Evolutionary conservation across 768 basidiomycete genomes (phyloP).

Genomic region (Lanmaoa rubissima): DNA sequence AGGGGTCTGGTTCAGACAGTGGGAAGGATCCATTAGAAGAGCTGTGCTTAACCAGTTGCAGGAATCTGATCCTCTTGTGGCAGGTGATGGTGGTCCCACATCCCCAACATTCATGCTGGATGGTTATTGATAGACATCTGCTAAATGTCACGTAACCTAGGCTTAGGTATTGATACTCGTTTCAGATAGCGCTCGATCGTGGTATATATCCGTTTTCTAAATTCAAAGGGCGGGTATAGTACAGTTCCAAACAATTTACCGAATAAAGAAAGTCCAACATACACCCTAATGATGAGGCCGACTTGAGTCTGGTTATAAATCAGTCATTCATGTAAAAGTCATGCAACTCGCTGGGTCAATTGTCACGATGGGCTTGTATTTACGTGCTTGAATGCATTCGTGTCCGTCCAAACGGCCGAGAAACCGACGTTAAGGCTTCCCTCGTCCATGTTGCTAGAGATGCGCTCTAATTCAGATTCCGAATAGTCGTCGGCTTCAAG

Average conservation of each 20-base stretch:
- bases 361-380: conserved; percentile 12
- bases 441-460: conserved; percentile 9
- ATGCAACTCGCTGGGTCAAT: not conserved
- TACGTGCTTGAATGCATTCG: conserved; percentile 16
- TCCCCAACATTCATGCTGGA: conserved; percentile 24
- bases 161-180: not conserved
- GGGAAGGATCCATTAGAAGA: conserved; percentile 67
- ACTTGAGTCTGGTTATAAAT: not conserved
- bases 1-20: conserved; percentile 75
- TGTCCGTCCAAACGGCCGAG: conserved; percentile 32
- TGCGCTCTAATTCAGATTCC: conserved; percentile 36
- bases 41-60: conserved; percentile 51
- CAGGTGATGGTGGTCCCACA: conserved; percentile 22
- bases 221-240: conserved; percentile 5
- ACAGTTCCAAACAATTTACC: conserved; percentile 14
- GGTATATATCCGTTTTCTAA: conserved; percentile 4
- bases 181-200: not conserved
- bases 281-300: not conserved
- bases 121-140: conserved; percentile 15
- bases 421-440: conserved; percentile 19
- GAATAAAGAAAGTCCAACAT: conserved; percentile 20
- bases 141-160: not conserved
- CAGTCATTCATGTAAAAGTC: not conserved
- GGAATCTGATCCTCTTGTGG: conserved; percentile 32
- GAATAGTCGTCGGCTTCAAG: conserved; percentile 76